Evolutionary conservation across 768 basidiomycete genomes (phyloP).

Genomic region (Suillus weaverae): DNA sequence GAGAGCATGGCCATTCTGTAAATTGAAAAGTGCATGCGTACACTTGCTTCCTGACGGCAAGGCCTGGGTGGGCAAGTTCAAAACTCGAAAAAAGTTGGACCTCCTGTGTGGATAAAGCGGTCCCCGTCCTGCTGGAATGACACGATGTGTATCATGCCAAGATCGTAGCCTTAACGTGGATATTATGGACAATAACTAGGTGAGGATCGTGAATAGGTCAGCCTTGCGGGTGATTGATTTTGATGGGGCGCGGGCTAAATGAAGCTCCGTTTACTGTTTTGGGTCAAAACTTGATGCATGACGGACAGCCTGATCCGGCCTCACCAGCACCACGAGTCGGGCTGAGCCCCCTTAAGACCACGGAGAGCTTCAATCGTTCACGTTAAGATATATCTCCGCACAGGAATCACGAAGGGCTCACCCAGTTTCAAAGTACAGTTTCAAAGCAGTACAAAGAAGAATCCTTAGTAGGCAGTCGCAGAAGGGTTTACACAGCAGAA

Average conservation of each 20-base stretch:
- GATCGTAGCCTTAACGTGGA: background rate
- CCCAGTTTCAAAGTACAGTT: background rate
- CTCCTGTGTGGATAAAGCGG: background rate
- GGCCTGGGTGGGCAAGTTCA: background rate
- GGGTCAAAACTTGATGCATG: background rate
- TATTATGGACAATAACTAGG: background rate
- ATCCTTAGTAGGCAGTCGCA: background rate
- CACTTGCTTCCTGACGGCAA: background rate
- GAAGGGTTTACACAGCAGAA: constrained; percentile 1
- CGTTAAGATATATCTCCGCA: background rate
- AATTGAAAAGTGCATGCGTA: background rate
- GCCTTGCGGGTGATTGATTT: background rate
- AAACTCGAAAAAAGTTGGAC: background rate
- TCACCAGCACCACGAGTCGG: constrained; percentile 4
- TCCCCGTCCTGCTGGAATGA: background rate
- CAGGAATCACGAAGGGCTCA: background rate
- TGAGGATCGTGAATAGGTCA: background rate
- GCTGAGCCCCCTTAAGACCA: constrained; percentile 4
- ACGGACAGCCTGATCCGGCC: background rate
- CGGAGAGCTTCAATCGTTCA: background rate
- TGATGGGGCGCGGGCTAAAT: background rate
- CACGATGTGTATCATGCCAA: background rate
- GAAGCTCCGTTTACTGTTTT: background rate
- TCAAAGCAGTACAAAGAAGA: background rate
- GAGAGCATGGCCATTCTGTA: background rate